Evolutionary conservation across 176 grass and related monocot species (phyloP).

Genomic region (Stipa capillata): DNA sequence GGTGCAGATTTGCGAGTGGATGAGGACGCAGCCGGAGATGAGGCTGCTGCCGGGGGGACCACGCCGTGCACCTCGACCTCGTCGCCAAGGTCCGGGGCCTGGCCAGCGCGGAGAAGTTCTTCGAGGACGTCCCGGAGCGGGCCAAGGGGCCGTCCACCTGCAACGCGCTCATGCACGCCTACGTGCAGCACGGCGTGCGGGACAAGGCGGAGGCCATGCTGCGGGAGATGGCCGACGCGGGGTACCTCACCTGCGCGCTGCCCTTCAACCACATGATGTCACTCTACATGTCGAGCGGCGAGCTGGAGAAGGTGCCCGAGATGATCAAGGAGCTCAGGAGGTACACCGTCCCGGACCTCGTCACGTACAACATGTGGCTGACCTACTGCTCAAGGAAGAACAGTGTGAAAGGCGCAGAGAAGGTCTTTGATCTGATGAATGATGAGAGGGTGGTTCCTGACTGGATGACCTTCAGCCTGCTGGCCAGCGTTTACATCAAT

Average conservation of each 20-base stretch:
- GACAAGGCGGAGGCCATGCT: conserved; percentile 77
- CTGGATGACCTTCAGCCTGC: conserved; percentile 76
- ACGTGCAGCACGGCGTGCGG: conserved; percentile 24
- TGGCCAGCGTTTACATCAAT: conserved; percentile 68
- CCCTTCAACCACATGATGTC: conserved; percentile 93
- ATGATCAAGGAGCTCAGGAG: conserved; percentile 57
- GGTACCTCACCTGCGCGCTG: conserved; percentile 49
- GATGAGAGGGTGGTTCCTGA: conserved; percentile 41
- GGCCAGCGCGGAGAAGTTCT: conserved; percentile 76
- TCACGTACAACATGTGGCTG: conserved; percentile 76
- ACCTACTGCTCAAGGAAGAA: conserved; percentile 62
- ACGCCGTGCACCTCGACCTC: conserved; percentile 86
- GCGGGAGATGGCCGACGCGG: conserved; percentile 48
- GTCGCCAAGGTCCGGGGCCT: conserved; percentile 67
- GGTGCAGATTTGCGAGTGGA: conserved; percentile 86
- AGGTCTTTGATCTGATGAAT: conserved; percentile 47
- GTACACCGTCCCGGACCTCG: conserved; percentile 44
- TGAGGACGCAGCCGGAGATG: conserved; percentile 59
- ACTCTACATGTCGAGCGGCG: conserved; percentile 50
- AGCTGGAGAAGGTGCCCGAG: conserved; percentile 49
- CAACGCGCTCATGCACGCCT: conserved; percentile 70
- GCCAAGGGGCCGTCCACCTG: conserved; percentile 63
- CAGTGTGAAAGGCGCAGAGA: conserved; percentile 42
- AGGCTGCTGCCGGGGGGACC: conserved; percentile 67
- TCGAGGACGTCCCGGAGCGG: conserved; percentile 77